Percentiles rank a stretch among this genome's conserved stretches.
phyloP scores from a whole-genome alignment of 305 asterid genomes.

The Lippia alba region DNA sequence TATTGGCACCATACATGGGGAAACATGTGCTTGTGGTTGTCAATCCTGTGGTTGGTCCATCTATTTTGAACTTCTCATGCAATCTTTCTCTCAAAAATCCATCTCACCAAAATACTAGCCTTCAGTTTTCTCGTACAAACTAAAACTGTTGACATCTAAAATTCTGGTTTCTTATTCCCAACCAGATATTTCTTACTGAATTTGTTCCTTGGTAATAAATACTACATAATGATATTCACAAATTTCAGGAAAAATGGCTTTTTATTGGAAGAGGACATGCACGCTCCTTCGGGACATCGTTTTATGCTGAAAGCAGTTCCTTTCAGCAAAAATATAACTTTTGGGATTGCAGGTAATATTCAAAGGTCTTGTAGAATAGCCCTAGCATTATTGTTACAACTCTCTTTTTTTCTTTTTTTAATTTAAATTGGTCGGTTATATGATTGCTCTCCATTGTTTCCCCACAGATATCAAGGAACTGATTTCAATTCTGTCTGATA shows the following conservation, averaged over 20 bases:
- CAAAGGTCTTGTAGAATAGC: conserved; percentile 4
- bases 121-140: conserved; percentile 22
- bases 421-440: neutral
- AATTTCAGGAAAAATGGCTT: conserved; percentile 91
- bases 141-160: conserved; percentile 14
- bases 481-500: conserved; percentile 76
- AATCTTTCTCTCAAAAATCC: neutral
- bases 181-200: conserved; percentile 18
- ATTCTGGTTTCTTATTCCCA: conserved; percentile 15
- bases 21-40: conserved; percentile 8
- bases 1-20: neutral
- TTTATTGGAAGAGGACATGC: conserved; percentile 73
- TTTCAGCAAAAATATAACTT: conserved; percentile 89
- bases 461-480: conserved; percentile 83
- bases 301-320: conserved; percentile 92
- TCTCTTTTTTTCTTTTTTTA: neutral
- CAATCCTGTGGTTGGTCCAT: conserved; percentile 14
- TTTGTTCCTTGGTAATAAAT: conserved; percentile 25
- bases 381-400: conserved; percentile 4
- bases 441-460: conserved; percentile 23
- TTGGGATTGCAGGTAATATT: conserved; percentile 78
- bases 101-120: conserved; percentile 13
- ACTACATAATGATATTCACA: conserved; percentile 21
- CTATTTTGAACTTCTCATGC: conserved; percentile 21
- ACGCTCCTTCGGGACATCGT: conserved; percentile 87